phyloP scores from a whole-genome alignment of 176 grass and related monocot species.

The Phoenix roebelenii region DNA sequence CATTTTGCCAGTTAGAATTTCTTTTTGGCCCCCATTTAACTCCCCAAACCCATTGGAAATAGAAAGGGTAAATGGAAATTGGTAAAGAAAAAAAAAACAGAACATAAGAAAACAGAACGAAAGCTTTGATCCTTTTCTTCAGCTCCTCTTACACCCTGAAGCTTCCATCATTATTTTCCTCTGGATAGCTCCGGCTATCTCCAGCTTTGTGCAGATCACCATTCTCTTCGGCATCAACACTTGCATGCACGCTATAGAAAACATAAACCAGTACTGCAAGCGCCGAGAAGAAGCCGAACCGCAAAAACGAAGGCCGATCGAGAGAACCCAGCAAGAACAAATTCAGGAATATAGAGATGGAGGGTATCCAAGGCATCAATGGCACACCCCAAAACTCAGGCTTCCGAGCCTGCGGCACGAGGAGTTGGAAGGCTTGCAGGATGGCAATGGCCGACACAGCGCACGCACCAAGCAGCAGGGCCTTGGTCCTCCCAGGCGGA shows the following conservation, averaged over 20 bases:
- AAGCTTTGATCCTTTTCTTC: background rate
- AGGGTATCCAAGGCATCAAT: slow-evolving; percentile 90
- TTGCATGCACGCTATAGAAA: slow-evolving; percentile 79
- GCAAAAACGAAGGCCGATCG: slow-evolving; percentile 48
- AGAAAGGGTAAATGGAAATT: no score
- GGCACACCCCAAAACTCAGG: slow-evolving; percentile 84
- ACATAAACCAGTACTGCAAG: slow-evolving; percentile 49
- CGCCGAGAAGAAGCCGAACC: slow-evolving; percentile 59
- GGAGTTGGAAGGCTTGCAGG: slow-evolving; percentile 42
- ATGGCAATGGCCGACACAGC: slow-evolving; percentile 25
- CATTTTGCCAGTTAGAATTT: no score
- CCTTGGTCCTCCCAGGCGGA: slow-evolving; percentile 13
- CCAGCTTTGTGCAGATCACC: slow-evolving; percentile 8
- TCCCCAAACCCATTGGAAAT: no score
- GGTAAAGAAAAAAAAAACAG: no score
- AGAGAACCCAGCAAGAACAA: slow-evolving; percentile 83
- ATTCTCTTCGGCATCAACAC: slow-evolving; percentile 70
- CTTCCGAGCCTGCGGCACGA: slow-evolving; percentile 52
- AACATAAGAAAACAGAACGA: background rate
- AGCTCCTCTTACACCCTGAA: slow-evolving; percentile 21
- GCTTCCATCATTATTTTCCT: slow-evolving; percentile 38
- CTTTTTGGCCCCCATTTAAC: no score
- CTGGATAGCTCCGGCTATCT: background rate
- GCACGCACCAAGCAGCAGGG: slow-evolving; percentile 32
- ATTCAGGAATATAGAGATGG: slow-evolving; percentile 78